Conservation (phyloP, 148 eudicot genomes). For the Salicornia ramosissima region DNA sequence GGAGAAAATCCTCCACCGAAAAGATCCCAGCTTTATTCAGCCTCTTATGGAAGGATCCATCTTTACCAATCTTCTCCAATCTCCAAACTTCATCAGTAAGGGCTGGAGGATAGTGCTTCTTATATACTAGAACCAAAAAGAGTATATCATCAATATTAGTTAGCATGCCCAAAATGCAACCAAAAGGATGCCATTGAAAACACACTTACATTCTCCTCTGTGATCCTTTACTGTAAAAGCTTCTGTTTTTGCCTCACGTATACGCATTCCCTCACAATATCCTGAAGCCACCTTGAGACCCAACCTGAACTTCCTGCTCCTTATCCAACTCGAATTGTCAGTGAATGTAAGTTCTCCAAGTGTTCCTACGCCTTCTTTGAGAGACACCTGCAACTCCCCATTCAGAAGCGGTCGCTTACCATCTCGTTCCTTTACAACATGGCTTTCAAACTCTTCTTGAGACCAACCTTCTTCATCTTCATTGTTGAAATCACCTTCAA, state of each 20-base stretch:
- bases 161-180: constrained; percentile 2
- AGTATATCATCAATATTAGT: not conserved
- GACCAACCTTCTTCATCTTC: constrained; percentile 94
- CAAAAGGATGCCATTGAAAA: not conserved
- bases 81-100: constrained; percentile 94
- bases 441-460: constrained; percentile 79
- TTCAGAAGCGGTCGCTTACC: constrained; percentile 84
- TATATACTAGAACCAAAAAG: constrained; percentile 54
- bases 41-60: constrained; percentile 97
- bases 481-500: constrained; percentile 91
- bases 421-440: constrained; percentile 89
- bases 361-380: constrained; percentile 94
- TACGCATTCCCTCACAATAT: constrained; percentile 60
- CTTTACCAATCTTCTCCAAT: constrained; percentile 98
- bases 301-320: constrained; percentile 89
- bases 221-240: constrained; percentile 95
- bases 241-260: constrained; percentile 93
- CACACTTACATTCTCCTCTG: constrained; percentile 83
- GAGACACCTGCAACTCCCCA: constrained; percentile 80
- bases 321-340: constrained; percentile 94
- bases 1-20: constrained; percentile 82
- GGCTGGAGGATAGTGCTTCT: constrained; percentile 98
- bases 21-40: constrained; percentile 48
- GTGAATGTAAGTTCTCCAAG: constrained; percentile 90
- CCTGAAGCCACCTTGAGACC: constrained; percentile 80